Evolutionary conservation across 2,329 filamentous ascomycete genomes (phyloP), one percentile per base, ranked within the genome.

Genomic region (Beauveria sp.): DNA sequence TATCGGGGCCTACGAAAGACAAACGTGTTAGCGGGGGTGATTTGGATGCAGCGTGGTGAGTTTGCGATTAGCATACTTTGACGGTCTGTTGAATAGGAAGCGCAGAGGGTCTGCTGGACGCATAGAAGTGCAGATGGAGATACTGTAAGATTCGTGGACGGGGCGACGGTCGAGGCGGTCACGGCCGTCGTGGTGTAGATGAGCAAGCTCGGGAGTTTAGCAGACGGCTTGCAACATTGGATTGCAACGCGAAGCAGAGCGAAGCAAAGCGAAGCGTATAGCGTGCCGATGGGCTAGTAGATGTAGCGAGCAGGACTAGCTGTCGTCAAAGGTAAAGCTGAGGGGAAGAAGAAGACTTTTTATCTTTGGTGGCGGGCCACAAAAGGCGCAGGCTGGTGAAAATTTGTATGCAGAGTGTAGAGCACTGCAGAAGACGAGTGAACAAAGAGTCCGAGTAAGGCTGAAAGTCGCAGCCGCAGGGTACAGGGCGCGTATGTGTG

Each of bases 61-160:
- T 54, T 56, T 60, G 51, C 58, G 40, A 51, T 42, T 20, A 30
- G 80, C 89, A 74, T 79, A 96, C 92, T 96, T 96, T 77, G 91
- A 90, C 74, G 91, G 91, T 83, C 95, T 73, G 46, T 72, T 95
- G 74, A 91, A 96, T 70, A 96, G 86, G 81, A 96, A 95, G 80
- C 91, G 90, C 74, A 96, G 86, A 73, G 96, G 86, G 78, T 96
- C 90, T 80, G 88, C 89, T 77, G 84, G 88, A 89, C 86, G 93
- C 92, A 96, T 96, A 87, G 86, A 90, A 85, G 77, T 79, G 73
- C 71, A 69, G 64, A 66, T 64, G 63, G 62, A 16, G 10, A 38
- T 42, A 47, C 63, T 18, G 30, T 16, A 67, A 65, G 65, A 66
- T 64, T 60, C 63, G 62, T 10, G 34, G 38, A 28, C 65, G 58